phyloP scores from a whole-genome alignment of 176 grass and related monocot species.

The Chrysopogon serrulatus region DNA sequence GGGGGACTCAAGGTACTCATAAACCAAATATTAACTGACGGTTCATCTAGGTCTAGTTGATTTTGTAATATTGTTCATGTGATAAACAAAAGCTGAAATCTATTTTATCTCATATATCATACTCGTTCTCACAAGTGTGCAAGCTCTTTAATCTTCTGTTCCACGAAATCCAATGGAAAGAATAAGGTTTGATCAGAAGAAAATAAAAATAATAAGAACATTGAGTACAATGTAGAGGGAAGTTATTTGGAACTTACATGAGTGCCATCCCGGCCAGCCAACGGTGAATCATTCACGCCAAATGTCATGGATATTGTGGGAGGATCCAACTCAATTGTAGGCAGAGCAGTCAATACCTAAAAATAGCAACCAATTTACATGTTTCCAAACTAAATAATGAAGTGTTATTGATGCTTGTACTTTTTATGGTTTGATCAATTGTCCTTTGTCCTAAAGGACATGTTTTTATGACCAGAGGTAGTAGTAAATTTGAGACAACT shows the following conservation, averaged over 20 bases:
- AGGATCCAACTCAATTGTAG: slow-evolving; percentile 88
- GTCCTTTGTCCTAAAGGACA: not conserved
- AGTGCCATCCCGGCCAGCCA: slow-evolving; percentile 84
- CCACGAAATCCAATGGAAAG: not conserved
- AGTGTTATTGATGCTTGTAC: not conserved
- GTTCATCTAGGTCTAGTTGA: not conserved
- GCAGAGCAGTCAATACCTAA: slow-evolving; percentile 87
- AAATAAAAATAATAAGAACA: slow-evolving; percentile 4
- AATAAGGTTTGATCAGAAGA: not conserved
- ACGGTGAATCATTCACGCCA: slow-evolving; percentile 94
- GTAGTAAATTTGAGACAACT: slow-evolving; percentile 15
- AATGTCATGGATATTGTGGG: slow-evolving; percentile 99
- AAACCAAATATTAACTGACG: not conserved
- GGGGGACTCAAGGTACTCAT: not conserved
- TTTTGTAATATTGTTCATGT: not conserved
- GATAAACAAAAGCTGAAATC: not conserved
- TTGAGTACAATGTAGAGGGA: not conserved
- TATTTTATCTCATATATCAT: not conserved
- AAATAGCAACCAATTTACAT: slow-evolving; percentile 20
- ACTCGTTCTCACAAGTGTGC: not conserved
- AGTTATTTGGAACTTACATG: slow-evolving; percentile 70
- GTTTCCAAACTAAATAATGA: not conserved
- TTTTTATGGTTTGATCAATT: not conserved
- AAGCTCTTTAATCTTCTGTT: not conserved
- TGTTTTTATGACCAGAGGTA: not conserved